Evolutionary conservation across 1,284 basidiomycete species (phyloP).

Genomic region (Pseudomicrostroma phylloplanum): DNA sequence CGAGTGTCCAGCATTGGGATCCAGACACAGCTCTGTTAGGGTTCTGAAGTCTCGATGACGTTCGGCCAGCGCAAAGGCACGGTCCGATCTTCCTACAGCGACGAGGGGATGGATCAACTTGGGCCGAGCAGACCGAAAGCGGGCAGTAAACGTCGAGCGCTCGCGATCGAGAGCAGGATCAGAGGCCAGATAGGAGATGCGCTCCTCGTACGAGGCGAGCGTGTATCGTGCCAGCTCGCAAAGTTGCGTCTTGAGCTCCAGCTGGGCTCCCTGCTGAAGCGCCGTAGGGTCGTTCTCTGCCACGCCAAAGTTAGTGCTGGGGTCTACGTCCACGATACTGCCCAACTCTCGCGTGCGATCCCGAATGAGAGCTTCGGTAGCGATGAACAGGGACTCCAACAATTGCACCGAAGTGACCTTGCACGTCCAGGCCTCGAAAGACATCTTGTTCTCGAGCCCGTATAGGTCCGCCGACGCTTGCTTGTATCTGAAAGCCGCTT

Average conservation of each 20-base stretch:
- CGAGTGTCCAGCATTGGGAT: constrained; percentile 47
- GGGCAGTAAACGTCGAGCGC: constrained; percentile 59
- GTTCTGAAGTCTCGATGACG: constrained; percentile 75
- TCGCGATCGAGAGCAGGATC: constrained; percentile 53
- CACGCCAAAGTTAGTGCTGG: constrained; percentile 22
- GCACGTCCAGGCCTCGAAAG: constrained; percentile 73
- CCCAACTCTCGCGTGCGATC: constrained; percentile 55
- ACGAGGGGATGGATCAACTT: constrained; percentile 69
- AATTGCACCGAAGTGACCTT: constrained; percentile 63
- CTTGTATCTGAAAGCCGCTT: constrained; percentile 68
- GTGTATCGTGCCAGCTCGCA: constrained; percentile 59
- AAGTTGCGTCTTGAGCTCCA: constrained; percentile 60
- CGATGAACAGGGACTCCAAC: constrained; percentile 66
- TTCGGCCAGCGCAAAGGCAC: constrained; percentile 76
- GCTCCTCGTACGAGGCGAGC: constrained; percentile 51
- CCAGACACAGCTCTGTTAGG: constrained; percentile 73
- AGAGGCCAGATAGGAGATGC: constrained; percentile 44
- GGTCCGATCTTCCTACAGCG: constrained; percentile 59
- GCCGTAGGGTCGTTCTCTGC: constrained; percentile 25
- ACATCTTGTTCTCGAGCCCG: constrained; percentile 60
- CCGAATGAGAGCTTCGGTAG: constrained; percentile 58
- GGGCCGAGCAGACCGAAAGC: constrained; percentile 65
- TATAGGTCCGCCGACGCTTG: constrained; percentile 67
- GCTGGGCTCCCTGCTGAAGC: constrained; percentile 33
- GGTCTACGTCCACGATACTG: constrained; percentile 47